Percentiles rank a stretch among this genome's conserved stretches.
phyloP scores from a whole-genome alignment of 2,329 filamentous ascomycete species.

The Plectosphaerella plurivora region DNA sequence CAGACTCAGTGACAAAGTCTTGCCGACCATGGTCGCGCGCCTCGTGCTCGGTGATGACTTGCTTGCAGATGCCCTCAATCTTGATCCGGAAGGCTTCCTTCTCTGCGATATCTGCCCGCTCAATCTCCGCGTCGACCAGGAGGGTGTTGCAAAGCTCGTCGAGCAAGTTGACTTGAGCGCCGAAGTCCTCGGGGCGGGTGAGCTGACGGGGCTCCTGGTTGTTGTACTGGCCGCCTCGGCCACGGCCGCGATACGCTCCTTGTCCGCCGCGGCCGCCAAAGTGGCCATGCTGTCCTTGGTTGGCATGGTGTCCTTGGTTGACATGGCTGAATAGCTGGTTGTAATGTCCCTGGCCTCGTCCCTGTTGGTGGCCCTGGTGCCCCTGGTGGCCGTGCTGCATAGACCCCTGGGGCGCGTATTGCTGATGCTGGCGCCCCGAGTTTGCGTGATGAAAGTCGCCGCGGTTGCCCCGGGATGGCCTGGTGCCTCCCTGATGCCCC shows the following conservation, averaged over 20 bases:
- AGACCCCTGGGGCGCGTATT: neutral
- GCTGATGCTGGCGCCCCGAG: neutral
- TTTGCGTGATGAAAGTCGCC: neutral
- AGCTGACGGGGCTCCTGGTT: slow-evolving; percentile 19
- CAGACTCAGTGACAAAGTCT: slow-evolving; percentile 46
- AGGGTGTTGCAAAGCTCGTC: slow-evolving; percentile 49
- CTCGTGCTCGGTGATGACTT: slow-evolving; percentile 53
- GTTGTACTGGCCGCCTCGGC: slow-evolving; percentile 21
- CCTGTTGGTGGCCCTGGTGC: neutral
- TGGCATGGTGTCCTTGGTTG: neutral
- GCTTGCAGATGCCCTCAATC: slow-evolving; percentile 61
- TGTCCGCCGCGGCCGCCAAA: neutral
- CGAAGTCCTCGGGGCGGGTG: slow-evolving; percentile 37
- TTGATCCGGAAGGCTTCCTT: slow-evolving; percentile 67
- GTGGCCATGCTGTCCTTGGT: neutral
- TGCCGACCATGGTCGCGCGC: slow-evolving; percentile 16
- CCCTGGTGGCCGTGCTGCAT: neutral
- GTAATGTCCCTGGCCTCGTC: neutral
- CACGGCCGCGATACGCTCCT: neutral
- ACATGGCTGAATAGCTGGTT: neutral
- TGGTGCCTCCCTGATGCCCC: neutral
- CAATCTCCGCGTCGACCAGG: slow-evolving; percentile 55
- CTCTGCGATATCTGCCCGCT: slow-evolving; percentile 54
- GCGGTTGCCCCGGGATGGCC: neutral
- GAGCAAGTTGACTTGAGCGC: slow-evolving; percentile 42